Evolutionary conservation across 2,329 filamentous ascomycete species (phyloP).

Genomic region (Huntiella decipiens): DNA sequence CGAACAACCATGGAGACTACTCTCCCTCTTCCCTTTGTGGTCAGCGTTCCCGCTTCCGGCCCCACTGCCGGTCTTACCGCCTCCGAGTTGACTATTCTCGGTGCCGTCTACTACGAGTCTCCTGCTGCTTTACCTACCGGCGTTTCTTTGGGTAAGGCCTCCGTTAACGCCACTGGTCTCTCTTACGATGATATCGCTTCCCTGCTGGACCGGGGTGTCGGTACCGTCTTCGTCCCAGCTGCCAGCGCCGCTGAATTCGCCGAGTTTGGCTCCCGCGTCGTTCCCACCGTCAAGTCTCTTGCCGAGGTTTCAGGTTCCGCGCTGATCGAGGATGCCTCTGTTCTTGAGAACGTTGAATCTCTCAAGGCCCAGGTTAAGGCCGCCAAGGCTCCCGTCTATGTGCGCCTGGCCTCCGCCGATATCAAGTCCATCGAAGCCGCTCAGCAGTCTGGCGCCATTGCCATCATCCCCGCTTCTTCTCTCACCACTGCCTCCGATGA

Average conservation of each 20-base stretch:
- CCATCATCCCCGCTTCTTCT: constrained; percentile 51
- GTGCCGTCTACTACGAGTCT: constrained; percentile 32
- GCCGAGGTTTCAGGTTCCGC: constrained; percentile 32
- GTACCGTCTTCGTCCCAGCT: constrained; percentile 63
- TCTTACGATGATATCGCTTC: constrained; percentile 50
- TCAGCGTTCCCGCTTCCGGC: constrained; percentile 33
- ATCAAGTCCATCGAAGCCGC: constrained; percentile 28
- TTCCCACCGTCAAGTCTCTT: constrained; percentile 29
- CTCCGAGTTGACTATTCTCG: constrained; percentile 39
- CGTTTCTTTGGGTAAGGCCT: constrained; percentile 38
- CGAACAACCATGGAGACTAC: constrained; percentile 38
- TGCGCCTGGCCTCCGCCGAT: constrained; percentile 25
- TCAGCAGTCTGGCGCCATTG: constrained; percentile 38
- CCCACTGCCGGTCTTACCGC: constrained; percentile 33
- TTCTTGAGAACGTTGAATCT: constrained; percentile 20
- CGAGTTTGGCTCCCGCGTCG: constrained; percentile 36
- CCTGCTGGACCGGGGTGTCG: constrained; percentile 68
- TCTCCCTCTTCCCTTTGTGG: constrained; percentile 42
- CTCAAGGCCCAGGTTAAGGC: constrained; percentile 27
- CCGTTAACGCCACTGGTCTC: constrained; percentile 58
- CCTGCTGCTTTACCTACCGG: constrained; percentile 23
- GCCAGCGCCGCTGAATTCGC: constrained; percentile 43
- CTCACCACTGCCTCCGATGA: constrained; percentile 52
- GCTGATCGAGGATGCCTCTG: constrained; percentile 29
- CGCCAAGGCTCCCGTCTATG: constrained; percentile 29